phyloP scores from a whole-genome alignment of 441 rosid species.

The Populus hybrid region DNA sequence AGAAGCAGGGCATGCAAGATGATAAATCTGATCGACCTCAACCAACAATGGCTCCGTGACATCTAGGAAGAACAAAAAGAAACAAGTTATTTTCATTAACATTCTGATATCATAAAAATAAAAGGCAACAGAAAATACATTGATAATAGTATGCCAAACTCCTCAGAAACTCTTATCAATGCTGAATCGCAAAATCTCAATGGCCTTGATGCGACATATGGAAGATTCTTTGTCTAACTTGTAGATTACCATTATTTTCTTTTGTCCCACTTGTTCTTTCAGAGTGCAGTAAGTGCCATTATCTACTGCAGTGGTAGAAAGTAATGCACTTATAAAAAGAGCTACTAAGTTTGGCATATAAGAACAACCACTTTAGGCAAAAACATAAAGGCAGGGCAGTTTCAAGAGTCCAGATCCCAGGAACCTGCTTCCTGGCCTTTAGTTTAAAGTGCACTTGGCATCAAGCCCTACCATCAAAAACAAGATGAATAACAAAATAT shows the following conservation, averaged over 20 bases:
- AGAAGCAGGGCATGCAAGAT: conserved; percentile 71
- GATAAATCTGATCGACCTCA: conserved; percentile 89
- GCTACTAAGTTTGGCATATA: neutral
- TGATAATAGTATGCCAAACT: neutral
- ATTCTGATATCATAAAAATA: neutral
- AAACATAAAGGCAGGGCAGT: neutral
- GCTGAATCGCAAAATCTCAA: neutral
- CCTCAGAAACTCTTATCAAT: neutral
- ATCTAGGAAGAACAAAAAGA: conserved; percentile 37
- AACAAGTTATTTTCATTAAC: neutral
- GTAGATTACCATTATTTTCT: neutral
- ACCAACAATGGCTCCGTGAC: conserved; percentile 81
- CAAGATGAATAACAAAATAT: neutral
- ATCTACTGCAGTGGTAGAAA: neutral
- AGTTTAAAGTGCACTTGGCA: neutral
- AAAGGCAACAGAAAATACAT: neutral
- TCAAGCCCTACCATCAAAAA: neutral
- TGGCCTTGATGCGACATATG: neutral
- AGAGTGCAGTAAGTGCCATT: neutral
- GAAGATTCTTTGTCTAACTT: neutral
- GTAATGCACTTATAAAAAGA: neutral
- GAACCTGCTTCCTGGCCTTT: neutral
- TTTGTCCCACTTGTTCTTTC: neutral
- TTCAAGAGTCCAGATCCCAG: neutral
- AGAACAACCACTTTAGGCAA: neutral